phyloP scores from a whole-genome alignment of 768 basidiomycete species.

The Pisolithus tinctorius region DNA sequence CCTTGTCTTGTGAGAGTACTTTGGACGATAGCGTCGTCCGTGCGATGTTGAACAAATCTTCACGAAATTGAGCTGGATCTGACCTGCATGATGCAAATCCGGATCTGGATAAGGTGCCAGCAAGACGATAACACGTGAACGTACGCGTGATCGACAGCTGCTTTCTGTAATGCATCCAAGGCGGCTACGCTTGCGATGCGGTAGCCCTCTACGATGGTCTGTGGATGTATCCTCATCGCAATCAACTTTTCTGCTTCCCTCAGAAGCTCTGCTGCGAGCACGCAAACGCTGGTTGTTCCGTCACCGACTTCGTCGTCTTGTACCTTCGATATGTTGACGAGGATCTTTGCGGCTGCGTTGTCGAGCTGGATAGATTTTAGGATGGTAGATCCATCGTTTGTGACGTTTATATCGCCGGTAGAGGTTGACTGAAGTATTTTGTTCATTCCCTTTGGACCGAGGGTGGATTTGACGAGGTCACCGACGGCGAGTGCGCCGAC shows the following conservation, averaged over 20 bases:
- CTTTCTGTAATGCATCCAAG: constrained; percentile 72
- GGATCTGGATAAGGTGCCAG: not conserved
- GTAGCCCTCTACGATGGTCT: constrained; percentile 96
- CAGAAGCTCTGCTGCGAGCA: constrained; percentile 84
- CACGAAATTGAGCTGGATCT: constrained; percentile 68
- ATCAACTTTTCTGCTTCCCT: constrained; percentile 96
- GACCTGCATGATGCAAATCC: constrained; percentile 35
- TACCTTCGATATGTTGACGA: constrained; percentile 99
- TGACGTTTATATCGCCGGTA: constrained; percentile 89
- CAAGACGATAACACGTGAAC: constrained; percentile 22
- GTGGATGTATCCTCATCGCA: constrained; percentile 89
- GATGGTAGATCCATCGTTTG: constrained; percentile 98
- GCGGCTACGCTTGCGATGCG: constrained; percentile 86
- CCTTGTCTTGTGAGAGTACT: constrained; percentile 93
- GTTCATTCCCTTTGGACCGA: constrained; percentile 99
- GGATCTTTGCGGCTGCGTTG: constrained; percentile 97
- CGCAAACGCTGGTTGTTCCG: constrained; percentile 88
- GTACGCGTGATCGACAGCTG: constrained; percentile 81
- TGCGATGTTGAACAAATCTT: constrained; percentile 95
- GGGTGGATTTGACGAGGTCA: constrained; percentile 96
- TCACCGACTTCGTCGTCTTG: constrained; percentile 99
- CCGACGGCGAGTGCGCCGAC: constrained; percentile 96
- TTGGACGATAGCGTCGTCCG: constrained; percentile 94
- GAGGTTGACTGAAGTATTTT: constrained; percentile 94
- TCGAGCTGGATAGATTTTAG: constrained; percentile 96